Evolutionary conservation across 2,329 filamentous ascomycete genomes (phyloP).

Genomic region (Penicillium sp.): DNA sequence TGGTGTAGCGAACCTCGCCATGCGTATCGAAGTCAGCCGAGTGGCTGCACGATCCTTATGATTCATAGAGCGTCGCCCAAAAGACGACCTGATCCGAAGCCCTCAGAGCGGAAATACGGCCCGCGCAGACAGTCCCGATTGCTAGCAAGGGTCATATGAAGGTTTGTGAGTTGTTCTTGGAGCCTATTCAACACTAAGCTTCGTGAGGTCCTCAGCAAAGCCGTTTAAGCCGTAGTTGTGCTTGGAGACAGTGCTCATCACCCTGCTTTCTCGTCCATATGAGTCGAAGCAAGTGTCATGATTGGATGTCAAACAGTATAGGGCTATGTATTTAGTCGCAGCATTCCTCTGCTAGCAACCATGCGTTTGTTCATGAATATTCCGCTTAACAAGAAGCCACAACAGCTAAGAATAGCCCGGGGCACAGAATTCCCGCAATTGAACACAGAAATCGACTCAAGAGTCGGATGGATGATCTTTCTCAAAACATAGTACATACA

Average conservation of each 20-base stretch:
- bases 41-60: no score
- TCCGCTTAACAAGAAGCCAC: not conserved
- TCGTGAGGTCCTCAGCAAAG: not conserved
- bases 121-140: not conserved
- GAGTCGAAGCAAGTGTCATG: not conserved
- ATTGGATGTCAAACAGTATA: not conserved
- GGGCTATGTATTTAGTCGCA: not conserved
- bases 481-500: conserved; percentile 26
- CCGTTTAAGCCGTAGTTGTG: no score
- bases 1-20: no score
- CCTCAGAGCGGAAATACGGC: no score
- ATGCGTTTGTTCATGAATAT: not conserved
- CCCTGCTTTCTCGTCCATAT: not conserved
- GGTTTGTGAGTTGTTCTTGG: not conserved
- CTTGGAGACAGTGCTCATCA: not conserved
- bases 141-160: no score
- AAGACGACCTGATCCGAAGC: no score
- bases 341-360: not conserved
- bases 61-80: no score
- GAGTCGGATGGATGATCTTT: conserved; percentile 21
- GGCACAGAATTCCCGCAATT: not conserved
- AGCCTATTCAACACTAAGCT: not conserved
- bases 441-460: conserved; percentile 16
- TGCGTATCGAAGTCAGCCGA: no score
- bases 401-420: not conserved